Conservation (phyloP, 805 yeast species). For the Suhomyces sp. region DNA sequence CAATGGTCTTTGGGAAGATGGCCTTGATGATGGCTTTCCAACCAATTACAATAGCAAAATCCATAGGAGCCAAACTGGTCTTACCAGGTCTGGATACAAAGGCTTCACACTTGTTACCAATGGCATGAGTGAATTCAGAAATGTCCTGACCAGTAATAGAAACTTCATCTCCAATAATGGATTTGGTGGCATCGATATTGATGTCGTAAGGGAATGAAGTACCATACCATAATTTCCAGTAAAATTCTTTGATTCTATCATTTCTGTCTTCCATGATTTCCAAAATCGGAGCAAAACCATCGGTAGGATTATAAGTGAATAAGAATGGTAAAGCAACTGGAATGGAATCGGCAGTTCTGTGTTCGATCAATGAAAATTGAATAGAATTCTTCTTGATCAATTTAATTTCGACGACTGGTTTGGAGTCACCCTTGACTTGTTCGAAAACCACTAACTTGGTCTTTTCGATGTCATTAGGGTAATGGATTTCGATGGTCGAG, state of each 20-base stretch:
- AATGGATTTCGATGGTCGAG: slow-evolving; percentile 58
- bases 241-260: slow-evolving; percentile 88
- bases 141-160: slow-evolving; percentile 74
- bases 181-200: slow-evolving; percentile 67
- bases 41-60: slow-evolving; percentile 96
- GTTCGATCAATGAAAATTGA: slow-evolving; percentile 75
- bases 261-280: slow-evolving; percentile 92
- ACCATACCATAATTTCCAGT: slow-evolving; percentile 98
- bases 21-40: slow-evolving; percentile 98
- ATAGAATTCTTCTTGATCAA: slow-evolving; percentile 53
- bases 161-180: slow-evolving; percentile 67
- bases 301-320: slow-evolving; percentile 75
- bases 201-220: slow-evolving; percentile 56
- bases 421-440: slow-evolving; percentile 65
- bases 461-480: slow-evolving; percentile 49
- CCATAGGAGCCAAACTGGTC: slow-evolving; percentile 94
- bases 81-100: slow-evolving; percentile 87
- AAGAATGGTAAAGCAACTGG: slow-evolving; percentile 76
- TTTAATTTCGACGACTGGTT: slow-evolving; percentile 64
- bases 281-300: slow-evolving; percentile 93
- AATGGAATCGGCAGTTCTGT: slow-evolving; percentile 75
- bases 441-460: slow-evolving; percentile 67
- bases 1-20: slow-evolving; percentile 94
- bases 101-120: slow-evolving; percentile 96
- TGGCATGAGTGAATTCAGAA: slow-evolving; percentile 92